Evolutionary conservation across 1,284 basidiomycete genomes (phyloP), one percentile per base, ranked within the genome.

Genomic region (Fomitopsis schrenkii): DNA sequence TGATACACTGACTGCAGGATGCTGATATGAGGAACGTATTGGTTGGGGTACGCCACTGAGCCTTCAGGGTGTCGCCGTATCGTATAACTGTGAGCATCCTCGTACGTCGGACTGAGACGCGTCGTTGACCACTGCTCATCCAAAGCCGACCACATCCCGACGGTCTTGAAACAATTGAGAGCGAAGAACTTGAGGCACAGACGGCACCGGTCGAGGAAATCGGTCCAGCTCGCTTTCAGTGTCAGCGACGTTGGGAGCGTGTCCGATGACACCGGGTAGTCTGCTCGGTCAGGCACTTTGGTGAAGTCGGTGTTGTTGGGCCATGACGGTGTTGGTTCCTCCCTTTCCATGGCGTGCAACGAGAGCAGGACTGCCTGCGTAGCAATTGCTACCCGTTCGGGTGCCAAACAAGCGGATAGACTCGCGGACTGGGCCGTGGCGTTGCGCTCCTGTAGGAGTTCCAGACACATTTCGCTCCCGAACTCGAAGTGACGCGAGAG

Each of bases 401-500:
- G 85, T 1, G 86, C 81, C n/a, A 89, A 71, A 7, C 82, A 70
- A 41, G 78, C 76, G 2, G 72, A 73, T 17, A 81, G 70, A 61
- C 72, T 82, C 0, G 77, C 76, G 46, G 79, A 77, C 65, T 77
- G 79, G 4, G 75, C 69, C 17, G 75, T 75, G 61, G 84, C 77
- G 19, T 77, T 71, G 1, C 83, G 77, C 68, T 94, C 90, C 68
- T 91, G 88, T 58, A 95, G 78, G 40, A 94, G 82, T 9, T 92
- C 91, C 63, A 95, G 71, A 64, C 93, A 88, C 33, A 96, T 77
- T 57, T 97, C 93, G 66, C 84, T 80, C 1, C 95, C 96, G 66
- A 90, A 93, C 42, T 98, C 95, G 59, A 93, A 87, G 72, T 97
- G 88, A 22, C 94, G 89, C 6, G 88, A 88, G 53, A 96, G 85